Evolutionary conservation across 441 rosid genomes (phyloP).

Genomic region (Populus tomentosa): DNA sequence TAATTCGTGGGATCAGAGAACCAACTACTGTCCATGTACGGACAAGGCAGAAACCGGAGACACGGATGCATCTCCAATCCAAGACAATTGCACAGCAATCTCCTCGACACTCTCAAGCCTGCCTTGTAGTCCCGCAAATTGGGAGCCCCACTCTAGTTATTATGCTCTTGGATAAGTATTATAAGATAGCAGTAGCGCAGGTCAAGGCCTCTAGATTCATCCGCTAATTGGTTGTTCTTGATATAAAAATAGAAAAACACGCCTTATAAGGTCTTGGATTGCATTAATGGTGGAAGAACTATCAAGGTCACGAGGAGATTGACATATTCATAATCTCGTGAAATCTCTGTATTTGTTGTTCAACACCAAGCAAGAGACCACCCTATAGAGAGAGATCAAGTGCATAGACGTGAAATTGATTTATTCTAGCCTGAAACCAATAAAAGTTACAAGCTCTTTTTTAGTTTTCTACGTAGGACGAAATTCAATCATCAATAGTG

Average conservation of each 20-base stretch:
- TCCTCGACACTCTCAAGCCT: no score
- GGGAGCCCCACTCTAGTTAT: neutral
- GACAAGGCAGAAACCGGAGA: no score
- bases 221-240: neutral
- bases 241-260: neutral
- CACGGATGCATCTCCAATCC: no score
- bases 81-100: no score
- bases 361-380: neutral
- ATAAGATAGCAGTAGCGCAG: no score
- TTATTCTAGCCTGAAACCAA: neutral
- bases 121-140: neutral
- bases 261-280: neutral
- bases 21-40: no score
- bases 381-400: neutral
- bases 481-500: constrained; percentile 15
- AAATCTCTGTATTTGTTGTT: neutral
- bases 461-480: neutral
- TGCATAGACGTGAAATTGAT: neutral
- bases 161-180: no score
- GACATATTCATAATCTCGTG: neutral
- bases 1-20: no score
- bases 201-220: neutral
- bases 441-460: neutral
- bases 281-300: neutral
- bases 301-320: neutral